These are phyloP conservation scores for Arctostaphylos glauca DNA, from an alignment of 148 eudicot genomes.

Conservation along the genomic window DNA sequence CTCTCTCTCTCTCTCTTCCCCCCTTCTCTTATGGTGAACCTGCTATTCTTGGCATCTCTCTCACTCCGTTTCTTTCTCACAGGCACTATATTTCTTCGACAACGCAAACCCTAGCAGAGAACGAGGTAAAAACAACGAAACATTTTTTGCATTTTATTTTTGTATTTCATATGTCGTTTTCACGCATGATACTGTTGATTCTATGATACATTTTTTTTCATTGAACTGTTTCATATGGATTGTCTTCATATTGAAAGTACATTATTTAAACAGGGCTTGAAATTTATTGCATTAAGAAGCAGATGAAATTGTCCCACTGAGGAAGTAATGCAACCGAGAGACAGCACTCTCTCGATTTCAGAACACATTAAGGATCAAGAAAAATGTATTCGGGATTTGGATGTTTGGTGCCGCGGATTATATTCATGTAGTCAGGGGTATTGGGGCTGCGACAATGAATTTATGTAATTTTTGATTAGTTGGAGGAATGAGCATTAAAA, in stretches of 20 bases:
- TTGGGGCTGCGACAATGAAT: too few species aligned
- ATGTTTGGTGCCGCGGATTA: background rate
- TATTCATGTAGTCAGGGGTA: background rate
- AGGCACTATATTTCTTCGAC: background rate
- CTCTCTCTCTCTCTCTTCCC: background rate
- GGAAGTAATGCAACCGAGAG: background rate
- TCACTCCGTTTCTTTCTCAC: background rate
- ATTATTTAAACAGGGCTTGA: background rate
- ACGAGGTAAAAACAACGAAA: background rate
- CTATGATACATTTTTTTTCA: background rate
- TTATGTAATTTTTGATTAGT: background rate
- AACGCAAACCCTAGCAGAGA: conserved; percentile 16
- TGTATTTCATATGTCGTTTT: background rate
- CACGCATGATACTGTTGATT: background rate
- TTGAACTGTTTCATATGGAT: background rate
- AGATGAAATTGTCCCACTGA: too few species aligned
- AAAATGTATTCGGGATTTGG: background rate
- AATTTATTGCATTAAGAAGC: background rate
- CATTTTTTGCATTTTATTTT: background rate
- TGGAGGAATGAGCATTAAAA: conserved; percentile 23
- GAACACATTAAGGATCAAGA: background rate
- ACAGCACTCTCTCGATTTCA: too few species aligned
- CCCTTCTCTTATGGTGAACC: background rate
- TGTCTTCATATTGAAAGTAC: background rate
- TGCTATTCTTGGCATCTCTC: background rate